These are phyloP conservation scores for Colletotrichum orchidophilum DNA, from an alignment of 2,329 filamentous ascomycete genomes.

Conservation along the genomic window DNA sequence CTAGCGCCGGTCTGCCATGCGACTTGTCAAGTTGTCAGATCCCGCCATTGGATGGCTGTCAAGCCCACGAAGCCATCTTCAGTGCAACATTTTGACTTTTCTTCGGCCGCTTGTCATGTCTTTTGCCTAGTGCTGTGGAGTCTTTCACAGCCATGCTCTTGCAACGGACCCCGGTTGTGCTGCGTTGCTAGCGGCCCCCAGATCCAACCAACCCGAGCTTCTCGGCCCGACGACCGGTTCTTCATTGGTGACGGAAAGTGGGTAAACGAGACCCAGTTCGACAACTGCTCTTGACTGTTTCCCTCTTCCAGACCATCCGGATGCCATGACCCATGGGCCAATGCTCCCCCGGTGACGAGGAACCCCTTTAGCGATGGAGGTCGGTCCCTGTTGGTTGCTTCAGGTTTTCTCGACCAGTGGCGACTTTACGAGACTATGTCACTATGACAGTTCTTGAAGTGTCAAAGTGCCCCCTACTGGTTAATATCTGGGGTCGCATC, in stretches of 20 bases:
- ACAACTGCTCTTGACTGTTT: neutral
- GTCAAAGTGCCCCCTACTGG: neutral
- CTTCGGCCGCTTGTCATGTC: slow-evolving; percentile 20
- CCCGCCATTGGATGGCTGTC: neutral
- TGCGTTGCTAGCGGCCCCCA: neutral
- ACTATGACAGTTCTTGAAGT: neutral
- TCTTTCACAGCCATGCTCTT: neutral
- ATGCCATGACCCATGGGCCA: neutral
- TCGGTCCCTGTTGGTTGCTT: neutral
- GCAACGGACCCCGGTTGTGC: slow-evolving; percentile 7
- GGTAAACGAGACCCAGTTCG: neutral
- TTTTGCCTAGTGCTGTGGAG: slow-evolving; percentile 31
- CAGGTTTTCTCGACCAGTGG: neutral
- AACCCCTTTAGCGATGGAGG: neutral
- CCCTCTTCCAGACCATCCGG: neutral
- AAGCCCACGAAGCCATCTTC: neutral
- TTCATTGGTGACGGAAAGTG: neutral
- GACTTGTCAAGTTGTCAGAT: neutral
- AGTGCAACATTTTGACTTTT: neutral
- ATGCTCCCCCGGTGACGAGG: neutral
- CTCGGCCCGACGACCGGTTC: neutral
- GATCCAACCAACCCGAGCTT: neutral
- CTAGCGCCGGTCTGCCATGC: neutral
- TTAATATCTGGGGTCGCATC: slow-evolving; percentile 24
- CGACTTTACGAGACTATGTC: neutral